These are phyloP conservation scores for Auricularia sp. DNA, from an alignment of 768 basidiomycete genomes.

Conservation along the genomic window DNA sequence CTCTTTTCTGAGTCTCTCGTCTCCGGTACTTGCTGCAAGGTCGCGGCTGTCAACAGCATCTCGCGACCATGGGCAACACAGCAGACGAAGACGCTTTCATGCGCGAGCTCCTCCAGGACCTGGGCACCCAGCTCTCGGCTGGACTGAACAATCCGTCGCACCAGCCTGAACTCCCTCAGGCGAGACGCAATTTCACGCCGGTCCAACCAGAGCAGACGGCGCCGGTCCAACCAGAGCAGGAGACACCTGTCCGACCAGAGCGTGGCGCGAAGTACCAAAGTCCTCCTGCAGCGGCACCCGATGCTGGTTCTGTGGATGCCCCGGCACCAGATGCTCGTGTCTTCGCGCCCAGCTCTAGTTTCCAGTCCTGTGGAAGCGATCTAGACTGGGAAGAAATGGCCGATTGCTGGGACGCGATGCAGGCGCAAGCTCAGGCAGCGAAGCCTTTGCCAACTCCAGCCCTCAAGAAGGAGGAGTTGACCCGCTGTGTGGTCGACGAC, in stretches of 20 bases:
- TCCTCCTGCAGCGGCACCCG: no score
- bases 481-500: conserved; percentile 46
- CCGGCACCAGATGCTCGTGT: conserved; percentile 28
- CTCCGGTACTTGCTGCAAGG: no score
- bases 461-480: conserved; percentile 30
- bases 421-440: background rate
- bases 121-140: conserved; percentile 32
- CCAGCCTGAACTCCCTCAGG: no score
- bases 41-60: no score
- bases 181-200: no score
- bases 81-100: conserved; percentile 53
- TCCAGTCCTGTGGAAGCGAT: background rate
- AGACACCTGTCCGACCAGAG: no score
- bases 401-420: background rate
- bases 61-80: background rate
- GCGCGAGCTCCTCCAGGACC: conserved; percentile 37
- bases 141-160: no score
- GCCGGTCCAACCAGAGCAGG: no score
- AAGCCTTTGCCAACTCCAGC: conserved; percentile 3
- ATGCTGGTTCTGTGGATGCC: conserved; percentile 33
- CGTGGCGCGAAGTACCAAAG: no score
- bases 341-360: conserved; percentile 15
- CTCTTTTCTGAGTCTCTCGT: background rate
- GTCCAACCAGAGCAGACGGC: no score
- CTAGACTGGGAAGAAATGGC: background rate